phyloP scores from a whole-genome alignment of 2,329 filamentous ascomycete genomes.

The Diatrype stigma region DNA sequence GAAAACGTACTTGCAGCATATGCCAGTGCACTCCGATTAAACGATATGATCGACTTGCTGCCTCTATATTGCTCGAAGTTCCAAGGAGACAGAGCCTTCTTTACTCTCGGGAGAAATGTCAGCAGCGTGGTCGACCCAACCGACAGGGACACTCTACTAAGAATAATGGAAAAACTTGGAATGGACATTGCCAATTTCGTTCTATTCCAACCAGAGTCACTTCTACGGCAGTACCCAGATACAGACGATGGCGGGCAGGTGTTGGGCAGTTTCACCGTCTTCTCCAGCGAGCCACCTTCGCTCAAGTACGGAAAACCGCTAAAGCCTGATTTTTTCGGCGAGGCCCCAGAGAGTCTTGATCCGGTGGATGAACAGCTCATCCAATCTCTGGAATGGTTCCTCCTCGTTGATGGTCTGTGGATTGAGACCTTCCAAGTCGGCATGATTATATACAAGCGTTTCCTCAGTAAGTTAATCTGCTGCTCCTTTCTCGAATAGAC shows the following conservation, averaged over 20 bases:
- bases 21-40: slow-evolving; percentile 70
- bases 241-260: slow-evolving; percentile 33
- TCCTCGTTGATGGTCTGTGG: slow-evolving; percentile 70
- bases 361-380: slow-evolving; percentile 68
- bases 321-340: slow-evolving; percentile 66
- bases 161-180: slow-evolving; percentile 68
- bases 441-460: slow-evolving; percentile 72
- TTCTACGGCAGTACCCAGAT: slow-evolving; percentile 44
- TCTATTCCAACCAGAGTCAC: slow-evolving; percentile 57
- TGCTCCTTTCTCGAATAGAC: neutral
- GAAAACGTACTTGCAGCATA: slow-evolving; percentile 80
- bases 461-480: slow-evolving; percentile 65
- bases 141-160: slow-evolving; percentile 65
- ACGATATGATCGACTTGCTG: slow-evolving; percentile 71
- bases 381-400: slow-evolving; percentile 78
- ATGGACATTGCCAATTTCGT: slow-evolving; percentile 72
- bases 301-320: slow-evolving; percentile 61
- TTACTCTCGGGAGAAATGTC: slow-evolving; percentile 71
- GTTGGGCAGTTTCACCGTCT: slow-evolving; percentile 45
- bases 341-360: slow-evolving; percentile 49
- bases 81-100: slow-evolving; percentile 57
- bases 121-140: slow-evolving; percentile 64
- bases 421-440: slow-evolving; percentile 64
- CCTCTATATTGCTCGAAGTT: slow-evolving; percentile 86
- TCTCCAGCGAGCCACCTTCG: slow-evolving; percentile 45